phyloP scores from a whole-genome alignment of 2,329 filamentous ascomycete species.

The Alternaria postmessia region DNA sequence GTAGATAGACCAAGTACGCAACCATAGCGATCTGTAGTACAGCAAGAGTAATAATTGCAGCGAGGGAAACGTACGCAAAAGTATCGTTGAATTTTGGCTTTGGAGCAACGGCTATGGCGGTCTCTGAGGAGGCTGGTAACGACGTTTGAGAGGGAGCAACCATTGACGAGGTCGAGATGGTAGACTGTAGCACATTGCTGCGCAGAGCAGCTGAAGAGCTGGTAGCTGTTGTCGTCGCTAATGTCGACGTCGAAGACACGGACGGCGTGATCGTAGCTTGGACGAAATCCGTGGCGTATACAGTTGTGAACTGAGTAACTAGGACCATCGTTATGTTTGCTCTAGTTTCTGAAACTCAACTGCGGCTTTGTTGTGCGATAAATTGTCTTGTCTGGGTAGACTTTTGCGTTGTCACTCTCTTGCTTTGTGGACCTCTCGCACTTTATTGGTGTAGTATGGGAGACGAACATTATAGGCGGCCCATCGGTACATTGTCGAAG shows the following conservation, averaged over 20 bases:
- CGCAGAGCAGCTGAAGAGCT: background rate
- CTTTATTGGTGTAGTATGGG: no score
- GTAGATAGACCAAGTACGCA: slow-evolving; percentile 12
- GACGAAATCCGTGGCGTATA: slow-evolving; percentile 1
- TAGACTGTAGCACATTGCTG: background rate
- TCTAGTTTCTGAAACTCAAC: background rate
- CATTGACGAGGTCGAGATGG: background rate
- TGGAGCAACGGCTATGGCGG: background rate
- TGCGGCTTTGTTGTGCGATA: background rate
- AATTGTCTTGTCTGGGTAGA: no score
- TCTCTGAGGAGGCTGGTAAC: background rate
- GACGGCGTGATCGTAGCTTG: background rate
- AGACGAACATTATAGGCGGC: no score
- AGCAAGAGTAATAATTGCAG: slow-evolving; percentile 6
- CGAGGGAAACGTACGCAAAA: slow-evolving; percentile 4
- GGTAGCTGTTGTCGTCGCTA: background rate
- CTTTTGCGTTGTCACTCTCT: no score
- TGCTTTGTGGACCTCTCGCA: no score
- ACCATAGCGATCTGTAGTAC: slow-evolving; percentile 6
- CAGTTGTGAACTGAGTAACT: slow-evolving; percentile 8
- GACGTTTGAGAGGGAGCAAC: background rate
- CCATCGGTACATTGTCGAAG: no score
- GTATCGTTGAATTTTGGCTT: slow-evolving; percentile 11
- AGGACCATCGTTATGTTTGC: slow-evolving; percentile 1
- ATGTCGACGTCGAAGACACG: background rate